These are phyloP conservation scores for Drechslerella dactyloides DNA, from an alignment of 2,329 filamentous ascomycete species.

Conservation along the genomic window DNA sequence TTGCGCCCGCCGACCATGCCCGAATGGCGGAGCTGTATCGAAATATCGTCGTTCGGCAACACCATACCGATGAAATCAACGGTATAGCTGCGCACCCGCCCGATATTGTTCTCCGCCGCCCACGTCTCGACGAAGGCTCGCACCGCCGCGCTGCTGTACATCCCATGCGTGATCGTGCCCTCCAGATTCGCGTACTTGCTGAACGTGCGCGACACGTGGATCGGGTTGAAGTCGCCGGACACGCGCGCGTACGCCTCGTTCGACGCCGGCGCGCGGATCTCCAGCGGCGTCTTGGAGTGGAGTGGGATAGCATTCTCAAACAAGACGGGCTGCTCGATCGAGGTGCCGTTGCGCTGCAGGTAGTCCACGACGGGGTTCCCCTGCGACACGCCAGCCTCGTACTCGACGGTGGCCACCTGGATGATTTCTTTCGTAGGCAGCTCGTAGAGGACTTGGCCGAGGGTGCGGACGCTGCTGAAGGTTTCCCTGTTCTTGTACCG, in stretches of 20 bases:
- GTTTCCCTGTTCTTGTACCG: constrained; percentile 94
- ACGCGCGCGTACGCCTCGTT: constrained; percentile 98
- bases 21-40: constrained; percentile 93
- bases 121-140: constrained; percentile 96
- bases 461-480: constrained; percentile 88
- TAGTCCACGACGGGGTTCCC: constrained; percentile 98
- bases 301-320: constrained; percentile 98
- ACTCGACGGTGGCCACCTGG: constrained; percentile 95
- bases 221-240: constrained; percentile 97
- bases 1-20: constrained; percentile 98
- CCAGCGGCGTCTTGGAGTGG: constrained; percentile 86
- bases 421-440: constrained; percentile 96
- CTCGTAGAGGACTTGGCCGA: constrained; percentile 90
- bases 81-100: constrained; percentile 95
- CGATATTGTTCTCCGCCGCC: constrained; percentile 98
- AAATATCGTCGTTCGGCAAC: constrained; percentile 90
- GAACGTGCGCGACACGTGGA: constrained; percentile 97
- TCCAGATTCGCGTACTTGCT: constrained; percentile 93
- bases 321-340: constrained; percentile 92
- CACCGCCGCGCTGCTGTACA: constrained; percentile 98
- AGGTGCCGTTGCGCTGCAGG: constrained; percentile 85
- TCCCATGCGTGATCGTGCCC: constrained; percentile 97
- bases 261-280: constrained; percentile 87
- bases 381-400: constrained; percentile 86
- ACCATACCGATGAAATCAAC: constrained; percentile 98